Base-by-base conservation (phyloP, 495 filamentous ascomycete genomes). In the Wilcoxina mikolae region DNA sequence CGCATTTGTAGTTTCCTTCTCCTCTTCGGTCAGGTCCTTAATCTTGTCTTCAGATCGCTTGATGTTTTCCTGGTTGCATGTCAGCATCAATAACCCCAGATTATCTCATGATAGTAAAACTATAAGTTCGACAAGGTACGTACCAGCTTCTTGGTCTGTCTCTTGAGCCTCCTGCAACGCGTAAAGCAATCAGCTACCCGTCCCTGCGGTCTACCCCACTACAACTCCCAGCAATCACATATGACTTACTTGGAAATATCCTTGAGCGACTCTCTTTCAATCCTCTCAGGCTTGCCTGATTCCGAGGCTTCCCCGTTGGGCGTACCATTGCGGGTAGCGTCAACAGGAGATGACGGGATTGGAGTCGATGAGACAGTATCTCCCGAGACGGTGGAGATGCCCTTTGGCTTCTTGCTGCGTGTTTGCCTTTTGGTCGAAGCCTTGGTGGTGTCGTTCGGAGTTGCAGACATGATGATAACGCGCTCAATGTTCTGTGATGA, bases 11-110 rank as follows among this genome's bases (percentile, higher is more conserved):
- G 27, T 60, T 17, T 51, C 59, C 35, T 56, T 61, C 28, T 66
- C 64, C 29, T 60, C 63, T 9, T 65, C 63, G 1, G 54, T 2
- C n/a, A 66, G 58, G 25, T 58, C 64, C 31, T 58, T 63, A 51
- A 66, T 62, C 49, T 66, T 66, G 4, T 66, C 63, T 38, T 66
- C 64, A 26, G 59, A 62, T n/a, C 25, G 38, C 29, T 54, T 56
- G 47, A 66, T 66, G 17, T 44, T 50, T 0, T 53, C 58, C 64
- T 66, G 38, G 15, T 22, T n/a, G n/a, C 3, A 18, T 51, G 23
- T n/a, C 9, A 48, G 27, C 9, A 41, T 46, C 10, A 42, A 28
- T 22, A 3, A 41, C 39, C n/a, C 20, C 25, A 17, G 24, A 22
- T 25, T 26, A 39, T n/a, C 18, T 15, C 18, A 29, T 31, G 22